A percentile compares a stretch with the other conserved stretches of the same genome.
phyloP scores from a whole-genome alignment of 2,329 filamentous ascomycete species.

The Talaromyces funiculosus region DNA sequence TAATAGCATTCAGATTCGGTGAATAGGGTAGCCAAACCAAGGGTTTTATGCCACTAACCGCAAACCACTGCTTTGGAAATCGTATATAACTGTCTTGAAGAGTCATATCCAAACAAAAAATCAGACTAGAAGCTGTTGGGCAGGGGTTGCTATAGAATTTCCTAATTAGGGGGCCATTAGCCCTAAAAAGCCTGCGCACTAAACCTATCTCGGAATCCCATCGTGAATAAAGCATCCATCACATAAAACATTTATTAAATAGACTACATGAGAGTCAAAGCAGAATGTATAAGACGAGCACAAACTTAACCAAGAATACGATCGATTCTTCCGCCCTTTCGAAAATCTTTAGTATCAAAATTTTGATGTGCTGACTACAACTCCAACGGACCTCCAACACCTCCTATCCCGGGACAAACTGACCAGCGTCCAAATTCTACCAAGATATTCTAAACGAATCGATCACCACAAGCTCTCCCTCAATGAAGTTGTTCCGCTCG shows the following conservation, averaged over 20 bases:
- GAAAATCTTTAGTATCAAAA: neutral
- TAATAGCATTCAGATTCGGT: neutral
- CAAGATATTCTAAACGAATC: conserved; percentile 8
- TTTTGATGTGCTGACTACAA: conserved; percentile 4
- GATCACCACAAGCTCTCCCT: conserved; percentile 11
- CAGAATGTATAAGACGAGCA: neutral
- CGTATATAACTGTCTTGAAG: too few relatives aligned
- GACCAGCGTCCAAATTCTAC: conserved; percentile 7
- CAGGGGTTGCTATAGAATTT: neutral
- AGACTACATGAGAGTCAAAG: neutral
- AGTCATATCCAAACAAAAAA: neutral
- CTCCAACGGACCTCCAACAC: neutral
- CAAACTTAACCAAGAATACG: neutral
- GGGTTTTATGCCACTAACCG: neutral
- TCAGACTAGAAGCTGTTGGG: neutral
- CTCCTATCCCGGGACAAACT: neutral
- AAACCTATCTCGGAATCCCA: neutral
- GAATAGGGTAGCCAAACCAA: neutral
- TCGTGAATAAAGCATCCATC: neutral
- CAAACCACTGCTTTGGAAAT: neutral
- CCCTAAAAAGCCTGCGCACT: neutral
- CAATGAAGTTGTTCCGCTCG: conserved; percentile 9
- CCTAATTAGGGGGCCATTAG: neutral
- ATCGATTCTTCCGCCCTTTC: too few relatives aligned
- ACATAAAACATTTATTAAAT: neutral